These are phyloP conservation scores for Lagenidium giganteum DNA, from an alignment of 352 stramenopile species.

Conservation along the genomic window DNA sequence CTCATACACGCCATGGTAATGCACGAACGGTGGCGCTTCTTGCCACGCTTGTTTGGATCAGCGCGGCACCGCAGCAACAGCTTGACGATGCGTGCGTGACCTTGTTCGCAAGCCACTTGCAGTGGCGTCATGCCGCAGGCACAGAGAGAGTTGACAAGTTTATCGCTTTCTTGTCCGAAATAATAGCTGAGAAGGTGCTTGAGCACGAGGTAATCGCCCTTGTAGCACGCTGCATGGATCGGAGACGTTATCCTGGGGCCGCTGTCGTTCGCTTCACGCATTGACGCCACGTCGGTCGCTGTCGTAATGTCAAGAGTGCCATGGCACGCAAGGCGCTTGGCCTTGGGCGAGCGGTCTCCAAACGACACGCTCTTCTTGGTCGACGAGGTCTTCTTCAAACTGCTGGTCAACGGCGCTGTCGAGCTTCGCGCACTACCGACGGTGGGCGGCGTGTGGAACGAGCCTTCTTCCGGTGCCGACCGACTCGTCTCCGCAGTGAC, in stretches of 20 bases:
- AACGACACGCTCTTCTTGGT: slow-evolving; percentile 65
- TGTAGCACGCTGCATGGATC: slow-evolving; percentile 60
- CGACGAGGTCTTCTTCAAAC: slow-evolving; percentile 22
- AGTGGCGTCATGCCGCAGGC: slow-evolving; percentile 64
- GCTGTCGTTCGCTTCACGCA: too few relatives aligned
- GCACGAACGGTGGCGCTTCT: slow-evolving; percentile 38
- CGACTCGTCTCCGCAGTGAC: slow-evolving; percentile 8
- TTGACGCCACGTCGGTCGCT: too few relatives aligned
- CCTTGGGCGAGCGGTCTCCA: slow-evolving; percentile 20
- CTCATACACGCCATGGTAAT: slow-evolving; percentile 44
- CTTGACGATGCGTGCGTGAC: slow-evolving; percentile 50
- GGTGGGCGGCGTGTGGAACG: neutral
- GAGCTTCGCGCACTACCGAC: slow-evolving; percentile 1
- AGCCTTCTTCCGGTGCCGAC: slow-evolving; percentile 11
- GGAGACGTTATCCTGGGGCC: slow-evolving; percentile 54
- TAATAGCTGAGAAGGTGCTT: slow-evolving; percentile 74
- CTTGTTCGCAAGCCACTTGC: slow-evolving; percentile 55
- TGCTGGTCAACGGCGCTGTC: slow-evolving; percentile 1
- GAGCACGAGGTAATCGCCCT: slow-evolving; percentile 54
- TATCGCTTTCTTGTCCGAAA: slow-evolving; percentile 39
- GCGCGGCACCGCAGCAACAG: slow-evolving; percentile 56
- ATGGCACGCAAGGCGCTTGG: too few relatives aligned
- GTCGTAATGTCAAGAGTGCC: too few relatives aligned
- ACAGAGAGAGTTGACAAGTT: slow-evolving; percentile 66
- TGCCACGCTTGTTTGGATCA: slow-evolving; percentile 39